phyloP scores from a whole-genome alignment of 768 basidiomycete genomes.

The Coprinellus micaceus region DNA sequence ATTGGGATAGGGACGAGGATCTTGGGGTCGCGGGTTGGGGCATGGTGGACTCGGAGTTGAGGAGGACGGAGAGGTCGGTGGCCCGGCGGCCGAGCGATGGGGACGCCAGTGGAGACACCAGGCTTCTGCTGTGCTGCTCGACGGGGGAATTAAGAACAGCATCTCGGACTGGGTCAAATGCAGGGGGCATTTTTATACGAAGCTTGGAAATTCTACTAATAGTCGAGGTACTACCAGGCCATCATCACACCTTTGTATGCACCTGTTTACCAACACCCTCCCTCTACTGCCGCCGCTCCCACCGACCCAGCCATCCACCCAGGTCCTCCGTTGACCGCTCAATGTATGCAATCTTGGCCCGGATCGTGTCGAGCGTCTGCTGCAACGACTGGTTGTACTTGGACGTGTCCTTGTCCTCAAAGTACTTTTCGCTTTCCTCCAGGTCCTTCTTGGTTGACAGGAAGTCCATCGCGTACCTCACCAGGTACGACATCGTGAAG shows the following conservation, averaged over 20 bases:
- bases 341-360: conserved; percentile 57
- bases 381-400: conserved; percentile 62
- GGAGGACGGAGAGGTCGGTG: neutral
- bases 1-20: conserved; percentile 1
- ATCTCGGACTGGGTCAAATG: conserved; percentile 85
- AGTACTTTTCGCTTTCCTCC: conserved; percentile 62
- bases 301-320: conserved; percentile 46
- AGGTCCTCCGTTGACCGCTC: conserved; percentile 63
- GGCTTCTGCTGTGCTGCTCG: conserved; percentile 34
- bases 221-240: too few relatives aligned
- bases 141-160: conserved; percentile 78
- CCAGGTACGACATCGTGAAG: conserved; percentile 50
- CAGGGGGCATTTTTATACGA: conserved; percentile 48
- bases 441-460: conserved; percentile 71
- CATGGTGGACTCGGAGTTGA: neutral
- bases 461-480: conserved; percentile 39
- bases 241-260: too few relatives aligned
- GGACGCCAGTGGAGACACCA: conserved; percentile 36
- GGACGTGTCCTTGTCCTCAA: conserved; percentile 70
- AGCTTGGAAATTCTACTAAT: conserved; percentile 8
- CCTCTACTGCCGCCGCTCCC: conserved; percentile 22
- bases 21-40: neutral
- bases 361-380: conserved; percentile 68
- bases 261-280: too few relatives aligned
- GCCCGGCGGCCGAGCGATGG: conserved; percentile 31